A percentile compares a stretch with the other conserved stretches of the same genome.
phyloP scores from a whole-genome alignment of 352 stramenopile genomes.

The Pythium brassicae region DNA sequence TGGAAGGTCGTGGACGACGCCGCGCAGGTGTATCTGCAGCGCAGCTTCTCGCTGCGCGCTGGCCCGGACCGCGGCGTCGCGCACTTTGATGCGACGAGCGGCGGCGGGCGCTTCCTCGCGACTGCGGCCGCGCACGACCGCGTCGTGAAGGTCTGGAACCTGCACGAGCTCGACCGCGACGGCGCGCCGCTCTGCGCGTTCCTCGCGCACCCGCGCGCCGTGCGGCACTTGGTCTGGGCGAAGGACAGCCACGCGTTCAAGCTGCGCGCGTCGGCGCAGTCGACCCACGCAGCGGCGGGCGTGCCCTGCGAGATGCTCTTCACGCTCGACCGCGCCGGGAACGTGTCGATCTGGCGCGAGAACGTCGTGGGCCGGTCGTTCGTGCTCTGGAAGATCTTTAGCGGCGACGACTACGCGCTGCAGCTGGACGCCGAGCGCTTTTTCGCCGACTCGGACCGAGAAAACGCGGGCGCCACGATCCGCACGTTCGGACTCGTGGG shows the following conservation, averaged over 20 bases:
- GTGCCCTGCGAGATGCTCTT: conserved; percentile 60
- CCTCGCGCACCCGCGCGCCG: conserved; percentile 52
- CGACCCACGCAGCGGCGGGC: background rate
- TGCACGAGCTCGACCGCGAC: conserved; percentile 49
- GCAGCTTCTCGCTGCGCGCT: conserved; percentile 42
- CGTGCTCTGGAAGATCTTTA: conserved; percentile 63
- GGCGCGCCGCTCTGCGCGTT: conserved; percentile 51
- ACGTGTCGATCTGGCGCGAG: conserved; percentile 76
- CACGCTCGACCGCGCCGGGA: conserved; percentile 55
- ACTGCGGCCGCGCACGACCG: conserved; percentile 56
- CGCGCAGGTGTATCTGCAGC: conserved; percentile 73
- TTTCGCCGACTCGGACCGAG: conserved; percentile 8
- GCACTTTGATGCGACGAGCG: conserved; percentile 64
- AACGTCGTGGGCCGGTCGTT: conserved; percentile 50
- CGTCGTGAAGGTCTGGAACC: conserved; percentile 69
- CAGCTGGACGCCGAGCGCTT: conserved; percentile 17
- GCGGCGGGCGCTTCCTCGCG: conserved; percentile 46
- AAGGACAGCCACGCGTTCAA: conserved; percentile 57
- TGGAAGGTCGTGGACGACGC: conserved; percentile 84
- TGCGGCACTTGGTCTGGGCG: conserved; percentile 50
- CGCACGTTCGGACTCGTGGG: conserved; percentile 28
- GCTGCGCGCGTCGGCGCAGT: conserved; percentile 14
- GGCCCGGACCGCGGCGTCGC: conserved; percentile 16
- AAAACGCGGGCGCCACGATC: conserved; percentile 7
- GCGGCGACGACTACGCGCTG: conserved; percentile 26